Evolutionary conservation across 225 moss, liverwort and hornwort genomes (phyloP).

Genomic region (Pleurozium schreberi): DNA sequence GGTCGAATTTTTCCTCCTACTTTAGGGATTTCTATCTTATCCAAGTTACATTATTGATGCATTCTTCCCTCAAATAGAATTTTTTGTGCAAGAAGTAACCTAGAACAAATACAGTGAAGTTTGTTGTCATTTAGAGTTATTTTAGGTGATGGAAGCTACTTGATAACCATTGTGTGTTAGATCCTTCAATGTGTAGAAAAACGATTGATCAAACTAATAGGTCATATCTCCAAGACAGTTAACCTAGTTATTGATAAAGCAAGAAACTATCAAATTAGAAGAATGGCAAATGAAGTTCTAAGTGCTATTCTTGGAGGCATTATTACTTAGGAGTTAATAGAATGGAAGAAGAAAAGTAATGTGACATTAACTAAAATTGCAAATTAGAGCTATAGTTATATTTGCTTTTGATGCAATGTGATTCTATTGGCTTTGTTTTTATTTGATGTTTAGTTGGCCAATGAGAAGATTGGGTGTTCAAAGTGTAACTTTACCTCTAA

Average conservation of each 20-base stretch:
- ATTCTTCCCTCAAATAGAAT: accelerated
- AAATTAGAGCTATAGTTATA: background rate
- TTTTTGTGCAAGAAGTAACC: accelerated
- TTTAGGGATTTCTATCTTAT: background rate
- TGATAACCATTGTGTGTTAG: accelerated
- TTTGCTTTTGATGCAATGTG: background rate
- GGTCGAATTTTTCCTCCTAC: background rate
- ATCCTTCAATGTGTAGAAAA: background rate
- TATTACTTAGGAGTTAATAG: background rate
- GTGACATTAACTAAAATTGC: no score
- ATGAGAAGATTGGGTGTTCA: background rate
- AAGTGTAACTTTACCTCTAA: background rate
- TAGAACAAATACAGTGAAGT: background rate
- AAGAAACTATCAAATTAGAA: background rate
- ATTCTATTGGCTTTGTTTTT: no score
- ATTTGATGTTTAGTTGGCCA: background rate
- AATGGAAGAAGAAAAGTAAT: background rate
- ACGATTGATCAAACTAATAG: accelerated
- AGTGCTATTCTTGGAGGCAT: background rate
- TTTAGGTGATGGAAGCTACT: background rate
- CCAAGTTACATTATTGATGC: background rate
- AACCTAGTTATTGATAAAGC: background rate
- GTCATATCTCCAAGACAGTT: background rate
- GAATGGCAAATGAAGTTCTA: background rate
- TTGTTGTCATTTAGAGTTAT: accelerated